Base-by-base conservation (phyloP, 2,329 filamentous ascomycete species). In the Cladophialophora immunda region DNA sequence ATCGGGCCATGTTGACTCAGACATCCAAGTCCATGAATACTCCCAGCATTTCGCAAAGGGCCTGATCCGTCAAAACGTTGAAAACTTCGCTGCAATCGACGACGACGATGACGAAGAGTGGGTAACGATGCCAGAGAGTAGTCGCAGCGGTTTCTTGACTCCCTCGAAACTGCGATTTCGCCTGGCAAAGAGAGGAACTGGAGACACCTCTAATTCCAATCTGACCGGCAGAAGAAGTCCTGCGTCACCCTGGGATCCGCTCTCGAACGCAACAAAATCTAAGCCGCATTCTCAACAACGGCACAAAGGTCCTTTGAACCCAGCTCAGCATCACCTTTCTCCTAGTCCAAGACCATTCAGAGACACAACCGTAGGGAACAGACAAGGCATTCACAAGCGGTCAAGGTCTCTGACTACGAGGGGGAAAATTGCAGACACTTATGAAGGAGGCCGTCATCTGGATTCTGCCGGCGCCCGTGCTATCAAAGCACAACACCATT, bases 201-300 rank as follows among this genome's bases (percentile, higher is more conserved):
- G 30, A 15, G 63, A 66, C n/a, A 58, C 53, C 3, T 38, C 32
- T 41, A 22, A 22, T 17, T 55, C 64, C 41, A 53, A 17, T 17
- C 4, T 45, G 34, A 60, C 27, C 27, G 45, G 25, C 38, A 58
- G 57, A 56, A 58, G 55, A 22, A 68, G 29, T 53, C 68, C 68
- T 25, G 50, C 53, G 45, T 62, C 66, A 41, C 68, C 68, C 13
- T 68, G 68, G 66, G 68, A 68, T 58, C 68, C 66, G 59, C 56
- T 68, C 9, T 41, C 57, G 22, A 54, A 52, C 52, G n/a, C 22
- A 17, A 34, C 36, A 22, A 34, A 61, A 19, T 57, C 5, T 30
- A 60, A 45, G 38, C 22, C 13, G 45, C 55, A 32, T 17, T 17
- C 55, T 30, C 32, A 59, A 17, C 45, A 30, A 22, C 47, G 36